phyloP scores from a whole-genome alignment of 768 basidiomycete species.

The Panaeolus papilionaceus region DNA sequence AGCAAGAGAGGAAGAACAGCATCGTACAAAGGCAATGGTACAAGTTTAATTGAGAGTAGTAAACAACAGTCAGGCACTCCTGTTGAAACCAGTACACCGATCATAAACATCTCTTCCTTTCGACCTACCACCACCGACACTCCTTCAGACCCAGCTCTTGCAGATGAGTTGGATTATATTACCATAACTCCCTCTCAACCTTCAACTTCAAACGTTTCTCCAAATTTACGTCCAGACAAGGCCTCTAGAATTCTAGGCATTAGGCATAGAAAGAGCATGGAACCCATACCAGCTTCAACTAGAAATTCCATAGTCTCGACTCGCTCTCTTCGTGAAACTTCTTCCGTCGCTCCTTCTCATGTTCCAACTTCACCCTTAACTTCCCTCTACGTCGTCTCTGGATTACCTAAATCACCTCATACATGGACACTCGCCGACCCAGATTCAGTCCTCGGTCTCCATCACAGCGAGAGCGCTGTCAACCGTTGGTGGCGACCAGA shows the following conservation, averaged over 20 bases:
- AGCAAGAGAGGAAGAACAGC: constrained; percentile 36
- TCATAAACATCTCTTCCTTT: constrained; percentile 56
- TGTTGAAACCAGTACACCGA: constrained; percentile 36
- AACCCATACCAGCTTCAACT: constrained; percentile 80
- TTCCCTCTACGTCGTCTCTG: constrained; percentile 87
- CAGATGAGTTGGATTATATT: constrained; percentile 80
- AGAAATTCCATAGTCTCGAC: constrained; percentile 83
- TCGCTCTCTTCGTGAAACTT: constrained; percentile 63
- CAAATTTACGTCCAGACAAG: constrained; percentile 64
- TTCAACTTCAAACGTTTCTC: constrained; percentile 42
- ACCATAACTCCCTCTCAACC: constrained; percentile 44
- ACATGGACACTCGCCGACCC: constrained; percentile 91
- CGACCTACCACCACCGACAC: constrained; percentile 36
- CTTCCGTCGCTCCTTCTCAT: constrained; percentile 61
- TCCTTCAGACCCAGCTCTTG: constrained; percentile 50
- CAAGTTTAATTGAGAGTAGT: constrained; percentile 33
- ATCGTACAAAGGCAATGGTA: constrained; percentile 30
- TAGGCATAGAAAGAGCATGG: constrained; percentile 78
- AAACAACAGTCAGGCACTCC: constrained; percentile 40
- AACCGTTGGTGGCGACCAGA: constrained; percentile 92
- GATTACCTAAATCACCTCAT: constrained; percentile 87
- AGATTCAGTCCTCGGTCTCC: constrained; percentile 79
- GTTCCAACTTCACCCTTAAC: constrained; percentile 77
- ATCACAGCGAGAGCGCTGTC: constrained; percentile 86
- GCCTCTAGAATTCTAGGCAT: constrained; percentile 82